phyloP scores from a whole-genome alignment of 495 filamentous ascomycete genomes.

The Glonium stellatum region DNA sequence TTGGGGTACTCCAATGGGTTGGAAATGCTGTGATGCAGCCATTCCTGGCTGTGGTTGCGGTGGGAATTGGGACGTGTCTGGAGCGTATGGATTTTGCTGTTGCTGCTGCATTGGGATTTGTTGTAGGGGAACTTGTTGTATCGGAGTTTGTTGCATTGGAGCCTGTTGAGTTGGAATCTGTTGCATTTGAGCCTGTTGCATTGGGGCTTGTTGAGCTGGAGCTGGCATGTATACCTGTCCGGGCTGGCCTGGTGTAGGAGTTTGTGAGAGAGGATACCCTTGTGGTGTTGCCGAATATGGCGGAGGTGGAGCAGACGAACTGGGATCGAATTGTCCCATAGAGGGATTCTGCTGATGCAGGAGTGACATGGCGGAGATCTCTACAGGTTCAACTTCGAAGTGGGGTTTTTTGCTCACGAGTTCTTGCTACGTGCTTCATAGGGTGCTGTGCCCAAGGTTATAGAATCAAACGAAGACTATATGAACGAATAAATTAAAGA shows the following conservation, averaged over 20 bases:
- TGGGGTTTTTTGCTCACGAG: neutral
- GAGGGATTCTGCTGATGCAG: neutral
- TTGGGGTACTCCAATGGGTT: conserved; percentile 6
- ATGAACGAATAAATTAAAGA: neutral
- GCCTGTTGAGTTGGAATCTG: conserved; percentile 10
- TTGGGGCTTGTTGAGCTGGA: neutral
- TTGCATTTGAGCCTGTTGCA: neutral
- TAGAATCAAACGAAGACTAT: no score
- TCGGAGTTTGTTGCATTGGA: conserved; percentile 5
- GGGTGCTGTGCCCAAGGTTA: no score
- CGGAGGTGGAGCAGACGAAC: conserved; percentile 9
- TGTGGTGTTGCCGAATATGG: conserved; percentile 19
- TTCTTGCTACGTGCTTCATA: no score
- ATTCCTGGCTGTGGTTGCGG: neutral
- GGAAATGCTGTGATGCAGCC: neutral
- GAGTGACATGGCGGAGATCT: neutral
- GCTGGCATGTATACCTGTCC: neutral
- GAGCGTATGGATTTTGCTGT: conserved; percentile 1
- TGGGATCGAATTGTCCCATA: conserved; percentile 10
- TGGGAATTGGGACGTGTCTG: neutral
- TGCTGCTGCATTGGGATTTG: conserved; percentile 6
- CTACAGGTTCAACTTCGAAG: neutral
- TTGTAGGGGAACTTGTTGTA: conserved; percentile 9
- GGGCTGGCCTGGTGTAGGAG: neutral
- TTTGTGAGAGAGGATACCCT: neutral